Base-by-base conservation (phyloP, 2,329 filamentous ascomycete genomes). In the Graphium sp. region DNA sequence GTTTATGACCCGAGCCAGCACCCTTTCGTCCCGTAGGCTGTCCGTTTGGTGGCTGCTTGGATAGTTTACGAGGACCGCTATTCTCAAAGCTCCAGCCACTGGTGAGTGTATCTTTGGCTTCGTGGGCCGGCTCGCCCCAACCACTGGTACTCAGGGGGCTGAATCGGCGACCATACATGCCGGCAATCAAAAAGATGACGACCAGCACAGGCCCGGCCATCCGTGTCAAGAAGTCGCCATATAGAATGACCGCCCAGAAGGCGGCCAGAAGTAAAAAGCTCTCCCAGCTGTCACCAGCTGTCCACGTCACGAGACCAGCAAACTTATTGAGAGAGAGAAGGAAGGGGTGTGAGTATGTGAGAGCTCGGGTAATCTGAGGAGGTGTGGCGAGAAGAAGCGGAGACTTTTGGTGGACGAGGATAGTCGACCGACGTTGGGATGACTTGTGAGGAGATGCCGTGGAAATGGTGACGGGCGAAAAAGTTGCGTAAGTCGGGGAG, bases 341-440 rank as follows among this genome's bases (percentile, higher is more conserved):
- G 47, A 94, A 95, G 0, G 89, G 85, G 47, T 98, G 87, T 37
- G 85, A 93, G 49, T 95, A 94, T 37, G 87, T 87, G 34, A 98
- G 65, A 10, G 87, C 85, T 41, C 89, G 73, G 3, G 89, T 98
- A 48, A 98, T 77, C 47, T 93, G 82, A 2, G 89, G 89, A 24
- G 89, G 89, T 7, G 89, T 98, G 11, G 87, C 84, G 34, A 92
- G 75, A 12, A 98, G 66, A 25, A 98, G 56, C 8, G 89, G 89
- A 11, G 83, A 93, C 55, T 95, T 98, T 50, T 93, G 87, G 52
- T 95, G 85, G 13, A 98, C 85, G 40, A 95, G 73, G 41, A 98
- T 85, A 32, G 83, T 91, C 12, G 83, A 91, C 25, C 82, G 74
- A 36, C 87, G 78, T 5, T 35, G 31, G 24, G 68, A 63, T 18